These are phyloP conservation scores for Aspergillus sparsus DNA, from an alignment of 495 filamentous ascomycete species.

Conservation along the genomic window DNA sequence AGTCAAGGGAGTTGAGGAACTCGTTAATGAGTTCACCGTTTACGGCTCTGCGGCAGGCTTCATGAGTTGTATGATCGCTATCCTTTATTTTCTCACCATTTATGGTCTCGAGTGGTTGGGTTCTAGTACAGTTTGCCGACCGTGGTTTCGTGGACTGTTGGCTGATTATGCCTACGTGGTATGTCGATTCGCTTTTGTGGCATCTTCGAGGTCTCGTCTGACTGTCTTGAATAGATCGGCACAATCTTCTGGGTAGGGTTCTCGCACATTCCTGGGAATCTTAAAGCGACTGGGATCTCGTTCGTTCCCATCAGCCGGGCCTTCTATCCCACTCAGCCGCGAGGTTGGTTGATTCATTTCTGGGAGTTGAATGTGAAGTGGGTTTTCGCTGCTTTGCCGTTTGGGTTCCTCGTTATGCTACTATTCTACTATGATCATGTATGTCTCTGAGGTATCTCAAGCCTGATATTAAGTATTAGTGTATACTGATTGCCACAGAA, in stretches of 20 bases:
- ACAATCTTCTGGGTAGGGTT: slow-evolving; percentile 81
- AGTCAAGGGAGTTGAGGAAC: slow-evolving; percentile 29
- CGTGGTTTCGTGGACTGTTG: slow-evolving; percentile 19
- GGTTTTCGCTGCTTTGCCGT: slow-evolving; percentile 78
- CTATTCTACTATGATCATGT: slow-evolving; percentile 81
- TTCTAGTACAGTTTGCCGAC: slow-evolving; percentile 21
- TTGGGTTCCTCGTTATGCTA: slow-evolving; percentile 74
- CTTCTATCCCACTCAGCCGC: slow-evolving; percentile 71
- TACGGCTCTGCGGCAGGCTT: slow-evolving; percentile 18
- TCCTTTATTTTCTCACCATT: slow-evolving; percentile 25
- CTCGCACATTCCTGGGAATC: slow-evolving; percentile 67
- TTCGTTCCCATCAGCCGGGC: slow-evolving; percentile 64
- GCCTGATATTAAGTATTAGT: neutral
- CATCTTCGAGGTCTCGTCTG: neutral
- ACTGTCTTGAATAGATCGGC: slow-evolving; percentile 43
- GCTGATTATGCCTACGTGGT: slow-evolving; percentile 29
- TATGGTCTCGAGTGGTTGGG: slow-evolving; percentile 24
- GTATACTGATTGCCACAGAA: slow-evolving; percentile 33
- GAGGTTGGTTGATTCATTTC: slow-evolving; percentile 76
- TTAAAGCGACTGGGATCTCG: slow-evolving; percentile 56
- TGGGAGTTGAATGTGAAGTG: slow-evolving; percentile 71
- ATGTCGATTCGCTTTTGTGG: neutral
- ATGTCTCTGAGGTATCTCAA: neutral
- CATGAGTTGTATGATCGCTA: slow-evolving; percentile 23
- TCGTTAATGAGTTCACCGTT: slow-evolving; percentile 22